phyloP scores from a whole-genome alignment of 179 eudicot species.

The Spergularia azorica region DNA sequence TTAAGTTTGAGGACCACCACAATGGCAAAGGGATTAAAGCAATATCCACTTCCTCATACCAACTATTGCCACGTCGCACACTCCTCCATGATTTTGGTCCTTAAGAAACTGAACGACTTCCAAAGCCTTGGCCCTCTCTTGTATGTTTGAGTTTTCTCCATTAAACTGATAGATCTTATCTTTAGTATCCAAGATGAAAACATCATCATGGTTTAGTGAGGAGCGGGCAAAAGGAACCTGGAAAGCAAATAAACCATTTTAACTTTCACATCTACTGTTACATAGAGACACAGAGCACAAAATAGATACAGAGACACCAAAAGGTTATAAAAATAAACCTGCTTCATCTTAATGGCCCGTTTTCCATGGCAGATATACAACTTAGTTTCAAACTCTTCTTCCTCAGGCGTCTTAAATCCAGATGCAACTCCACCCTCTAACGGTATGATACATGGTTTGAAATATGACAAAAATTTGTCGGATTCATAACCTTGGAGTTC shows the following conservation, averaged over 20 bases:
- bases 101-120: constrained; percentile 88
- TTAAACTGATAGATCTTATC: constrained; percentile 91
- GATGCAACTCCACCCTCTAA: constrained; percentile 95
- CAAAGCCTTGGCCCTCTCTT: constrained; percentile 94
- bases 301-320: background rate
- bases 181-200: constrained; percentile 83
- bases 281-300: background rate
- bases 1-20: constrained; percentile 19
- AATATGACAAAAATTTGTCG: constrained; percentile 91
- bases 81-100: constrained; percentile 79
- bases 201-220: constrained; percentile 91
- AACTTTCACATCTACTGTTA: background rate
- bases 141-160: constrained; percentile 93
- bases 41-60: constrained; percentile 49
- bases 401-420: constrained; percentile 81
- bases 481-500: constrained; percentile 92
- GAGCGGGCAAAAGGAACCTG: constrained; percentile 96
- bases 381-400: constrained; percentile 90
- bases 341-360: constrained; percentile 84
- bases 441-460: constrained; percentile 92
- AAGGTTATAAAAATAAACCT: constrained; percentile 45
- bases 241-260: constrained; percentile 18
- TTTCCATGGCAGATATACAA: constrained; percentile 90
- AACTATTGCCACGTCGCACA: constrained; percentile 82
- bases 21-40: background rate